Percentiles rank a stretch among this genome's conserved stretches.
Conservation (phyloP, 2,329 filamentous ascomycete species). For the Aspergillus pseudoviridinutans region DNA sequence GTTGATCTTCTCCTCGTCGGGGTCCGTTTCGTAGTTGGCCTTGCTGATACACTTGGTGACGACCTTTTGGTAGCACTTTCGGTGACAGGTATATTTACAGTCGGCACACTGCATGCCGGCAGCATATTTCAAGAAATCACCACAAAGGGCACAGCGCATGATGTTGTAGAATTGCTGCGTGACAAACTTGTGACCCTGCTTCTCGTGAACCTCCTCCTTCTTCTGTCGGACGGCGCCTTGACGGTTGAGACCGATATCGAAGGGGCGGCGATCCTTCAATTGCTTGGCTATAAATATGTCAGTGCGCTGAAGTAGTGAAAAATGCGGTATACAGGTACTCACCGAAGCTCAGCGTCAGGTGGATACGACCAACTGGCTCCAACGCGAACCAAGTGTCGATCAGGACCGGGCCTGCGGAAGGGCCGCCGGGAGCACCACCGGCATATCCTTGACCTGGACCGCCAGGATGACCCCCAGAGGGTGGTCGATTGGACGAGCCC, state of each 20-base stretch:
- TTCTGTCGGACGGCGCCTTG: constrained; percentile 95
- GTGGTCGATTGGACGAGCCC: constrained; percentile 25
- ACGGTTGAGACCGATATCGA: constrained; percentile 86
- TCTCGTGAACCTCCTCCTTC: constrained; percentile 97
- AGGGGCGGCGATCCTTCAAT: constrained; percentile 72
- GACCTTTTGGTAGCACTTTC: constrained; percentile 92
- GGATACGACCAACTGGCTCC: constrained; percentile 88
- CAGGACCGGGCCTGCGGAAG: constrained; percentile 33
- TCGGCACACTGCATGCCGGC: constrained; percentile 99
- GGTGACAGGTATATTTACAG: constrained; percentile 99
- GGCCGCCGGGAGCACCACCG: constrained; percentile 24
- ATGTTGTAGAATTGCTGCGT: constrained; percentile 99
- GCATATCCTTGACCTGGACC: constrained; percentile 28
- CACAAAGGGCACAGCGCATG: constrained; percentile 97
- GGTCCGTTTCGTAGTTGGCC: constrained; percentile 96
- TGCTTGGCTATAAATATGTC: constrained; percentile 62
- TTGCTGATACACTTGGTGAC: constrained; percentile 99
- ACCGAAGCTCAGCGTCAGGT: constrained; percentile 83
- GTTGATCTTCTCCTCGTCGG: constrained; percentile 99
- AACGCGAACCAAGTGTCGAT: constrained; percentile 97
- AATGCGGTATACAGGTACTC: constrained; percentile 19
- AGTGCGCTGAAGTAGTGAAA: constrained; percentile 6
- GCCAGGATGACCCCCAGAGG: constrained; percentile 20
- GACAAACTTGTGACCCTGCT: constrained; percentile 98
- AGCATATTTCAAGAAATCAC: constrained; percentile 97